phyloP scores from a whole-genome alignment of 2,329 filamentous ascomycete genomes.

The Aureobasidium vineae region DNA sequence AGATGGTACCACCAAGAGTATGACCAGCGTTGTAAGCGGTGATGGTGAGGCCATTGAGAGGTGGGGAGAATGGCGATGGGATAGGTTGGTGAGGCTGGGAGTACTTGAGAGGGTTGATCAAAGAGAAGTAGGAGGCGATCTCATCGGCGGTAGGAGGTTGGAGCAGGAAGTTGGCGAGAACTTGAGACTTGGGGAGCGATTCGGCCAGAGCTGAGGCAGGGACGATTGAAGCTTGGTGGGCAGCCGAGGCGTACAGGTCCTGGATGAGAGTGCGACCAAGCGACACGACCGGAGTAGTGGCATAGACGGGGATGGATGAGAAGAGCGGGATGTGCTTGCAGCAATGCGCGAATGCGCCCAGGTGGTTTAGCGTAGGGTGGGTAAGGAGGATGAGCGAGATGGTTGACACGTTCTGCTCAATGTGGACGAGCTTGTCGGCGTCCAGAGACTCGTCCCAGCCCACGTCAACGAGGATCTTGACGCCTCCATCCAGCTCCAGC shows the following conservation, averaged over 20 bases:
- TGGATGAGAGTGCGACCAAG: conserved; percentile 87
- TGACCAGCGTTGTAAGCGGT: conserved; percentile 97
- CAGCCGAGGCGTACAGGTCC: conserved; percentile 87
- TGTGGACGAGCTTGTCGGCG: conserved; percentile 72
- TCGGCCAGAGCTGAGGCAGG: conserved; percentile 70
- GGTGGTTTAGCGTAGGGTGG: conserved; percentile 85
- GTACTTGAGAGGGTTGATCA: conserved; percentile 92
- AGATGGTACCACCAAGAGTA: conserved; percentile 94
- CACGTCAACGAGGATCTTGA: conserved; percentile 92
- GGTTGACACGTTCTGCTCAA: conserved; percentile 92
- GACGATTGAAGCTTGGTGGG: conserved; percentile 81
- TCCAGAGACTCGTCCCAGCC: conserved; percentile 96
- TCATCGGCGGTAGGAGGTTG: conserved; percentile 79
- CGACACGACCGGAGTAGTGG: conserved; percentile 88
- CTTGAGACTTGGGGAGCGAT: conserved; percentile 54
- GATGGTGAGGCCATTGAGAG: conserved; percentile 85
- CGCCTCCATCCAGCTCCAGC: conserved; percentile 90
- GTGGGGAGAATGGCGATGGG: conserved; percentile 81
- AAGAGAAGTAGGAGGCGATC: conserved; percentile 86
- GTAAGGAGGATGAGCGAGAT: conserved; percentile 92
- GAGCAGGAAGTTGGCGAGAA: conserved; percentile 54
- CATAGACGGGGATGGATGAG: conserved; percentile 88
- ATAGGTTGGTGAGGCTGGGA: conserved; percentile 92
- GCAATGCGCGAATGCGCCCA: conserved; percentile 92
- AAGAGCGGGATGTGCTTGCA: conserved; percentile 96